Evolutionary conservation across 345 rosid genomes (phyloP).

Genomic region (Rubroshorea leprosula): DNA sequence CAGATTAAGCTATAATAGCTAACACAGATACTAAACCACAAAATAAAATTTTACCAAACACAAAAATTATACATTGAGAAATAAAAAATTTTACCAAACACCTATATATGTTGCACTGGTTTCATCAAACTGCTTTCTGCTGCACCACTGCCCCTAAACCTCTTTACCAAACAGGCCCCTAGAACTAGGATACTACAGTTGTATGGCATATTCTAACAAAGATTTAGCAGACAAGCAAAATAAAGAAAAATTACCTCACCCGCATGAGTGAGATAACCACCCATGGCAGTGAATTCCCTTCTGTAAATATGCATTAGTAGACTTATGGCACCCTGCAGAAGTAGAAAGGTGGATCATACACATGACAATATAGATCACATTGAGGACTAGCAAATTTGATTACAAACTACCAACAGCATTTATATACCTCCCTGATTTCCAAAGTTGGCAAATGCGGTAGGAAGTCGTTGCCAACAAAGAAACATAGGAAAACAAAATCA

Average conservation of each 20-base stretch:
- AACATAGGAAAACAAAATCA: conserved; percentile 95
- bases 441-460: conserved; percentile 98
- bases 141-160: too few relatives aligned
- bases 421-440: conserved; percentile 91
- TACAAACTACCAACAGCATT: conserved; percentile 4
- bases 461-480: conserved; percentile 99
- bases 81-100: too few relatives aligned
- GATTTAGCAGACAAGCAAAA: conserved; percentile 1
- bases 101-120: too few relatives aligned
- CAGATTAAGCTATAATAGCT: too few relatives aligned
- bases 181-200: background rate
- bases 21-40: too few relatives aligned
- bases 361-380: conserved; percentile 6
- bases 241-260: conserved; percentile 73
- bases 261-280: conserved; percentile 95
- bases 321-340: conserved; percentile 87
- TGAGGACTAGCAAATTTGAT: background rate
- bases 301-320: conserved; percentile 85
- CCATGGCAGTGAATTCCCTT: conserved; percentile 84
- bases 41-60: too few relatives aligned
- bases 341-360: conserved; percentile 19
- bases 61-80: too few relatives aligned
- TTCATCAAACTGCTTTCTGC: too few relatives aligned
- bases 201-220: background rate
- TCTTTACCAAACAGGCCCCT: too few relatives aligned